Evolutionary conservation across 805 yeast genomes (phyloP).

Genomic region (Brettanomyces bruxellensis): DNA sequence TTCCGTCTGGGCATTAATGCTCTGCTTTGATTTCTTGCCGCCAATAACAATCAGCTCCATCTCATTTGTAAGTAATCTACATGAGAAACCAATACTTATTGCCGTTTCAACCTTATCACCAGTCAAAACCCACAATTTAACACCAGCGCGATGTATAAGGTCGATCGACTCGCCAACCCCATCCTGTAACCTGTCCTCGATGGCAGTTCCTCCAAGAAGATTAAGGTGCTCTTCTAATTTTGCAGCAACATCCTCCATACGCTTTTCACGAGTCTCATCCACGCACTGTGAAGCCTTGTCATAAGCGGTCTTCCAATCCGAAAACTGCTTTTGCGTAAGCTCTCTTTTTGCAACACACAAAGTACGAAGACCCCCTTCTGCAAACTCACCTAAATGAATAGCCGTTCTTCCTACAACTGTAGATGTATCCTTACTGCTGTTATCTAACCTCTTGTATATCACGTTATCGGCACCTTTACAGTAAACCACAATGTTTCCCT

Average conservation of each 20-base stretch:
- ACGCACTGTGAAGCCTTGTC: constrained; percentile 49
- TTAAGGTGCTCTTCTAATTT: constrained; percentile 50
- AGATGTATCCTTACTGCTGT: constrained; percentile 26
- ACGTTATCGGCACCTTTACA: constrained; percentile 75
- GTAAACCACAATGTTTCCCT: constrained; percentile 34
- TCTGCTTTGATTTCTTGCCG: constrained; percentile 10
- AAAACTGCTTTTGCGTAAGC: constrained; percentile 35
- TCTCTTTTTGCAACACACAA: constrained; percentile 58
- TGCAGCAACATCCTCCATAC: constrained; percentile 43
- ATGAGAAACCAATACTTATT: constrained; percentile 72
- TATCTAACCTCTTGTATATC: constrained; percentile 38
- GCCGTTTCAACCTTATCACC: constrained; percentile 83
- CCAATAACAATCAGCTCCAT: constrained; percentile 63
- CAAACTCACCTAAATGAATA: constrained; percentile 55
- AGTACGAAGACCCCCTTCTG: constrained; percentile 73
- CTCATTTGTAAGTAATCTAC: constrained; percentile 56
- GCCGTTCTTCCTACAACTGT: constrained; percentile 45
- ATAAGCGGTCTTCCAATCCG: constrained; percentile 47
- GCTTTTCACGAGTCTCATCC: constrained; percentile 48
- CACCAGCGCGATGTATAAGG: constrained; percentile 59
- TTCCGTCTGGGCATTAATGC: constrained; percentile 6
- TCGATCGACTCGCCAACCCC: constrained; percentile 74
- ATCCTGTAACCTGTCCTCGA: constrained; percentile 69
- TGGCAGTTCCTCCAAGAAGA: constrained; percentile 72
- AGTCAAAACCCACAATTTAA: constrained; percentile 75